phyloP scores from a whole-genome alignment of 192 early-diverging fungal species.

The Podochytrium sp. region DNA sequence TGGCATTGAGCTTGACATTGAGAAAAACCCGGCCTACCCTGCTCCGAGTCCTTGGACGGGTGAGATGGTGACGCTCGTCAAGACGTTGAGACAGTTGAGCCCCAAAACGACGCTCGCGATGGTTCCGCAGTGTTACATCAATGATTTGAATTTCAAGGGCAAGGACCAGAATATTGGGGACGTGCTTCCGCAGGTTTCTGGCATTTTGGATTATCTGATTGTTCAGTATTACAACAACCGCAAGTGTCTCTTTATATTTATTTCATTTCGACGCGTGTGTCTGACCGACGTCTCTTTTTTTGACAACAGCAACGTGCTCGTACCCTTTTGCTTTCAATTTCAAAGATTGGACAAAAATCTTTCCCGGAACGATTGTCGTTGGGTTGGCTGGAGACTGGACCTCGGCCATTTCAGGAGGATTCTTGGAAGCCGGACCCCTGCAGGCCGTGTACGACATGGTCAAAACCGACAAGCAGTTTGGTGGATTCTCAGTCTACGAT shows the following conservation, averaged over 20 bases:
- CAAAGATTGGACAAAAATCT: neutral
- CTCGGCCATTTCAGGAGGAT: constrained; percentile 19
- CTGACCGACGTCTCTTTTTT: neutral
- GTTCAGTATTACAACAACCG: constrained; percentile 17
- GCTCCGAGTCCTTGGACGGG: neutral
- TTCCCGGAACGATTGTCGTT: constrained; percentile 4
- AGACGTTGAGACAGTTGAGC: neutral
- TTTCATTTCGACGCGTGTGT: neutral
- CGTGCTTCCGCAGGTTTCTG: neutral
- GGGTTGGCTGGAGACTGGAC: constrained; percentile 25
- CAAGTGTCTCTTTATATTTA: neutral
- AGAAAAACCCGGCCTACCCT: constrained; percentile 16
- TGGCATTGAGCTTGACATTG: constrained; percentile 21
- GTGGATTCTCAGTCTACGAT: constrained; percentile 16
- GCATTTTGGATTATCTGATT: neutral
- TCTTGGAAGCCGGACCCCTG: constrained; percentile 17
- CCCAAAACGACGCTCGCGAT: constrained; percentile 3
- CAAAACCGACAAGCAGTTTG: constrained; percentile 9
- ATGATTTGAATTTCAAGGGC: neutral
- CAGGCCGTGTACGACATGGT: constrained; percentile 24
- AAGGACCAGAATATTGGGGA: constrained; percentile 17
- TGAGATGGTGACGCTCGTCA: constrained; percentile 12
- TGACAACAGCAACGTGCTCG: constrained; percentile 2
- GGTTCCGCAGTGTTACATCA: constrained; percentile 14
- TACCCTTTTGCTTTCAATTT: constrained; percentile 27